Evolutionary conservation across 2,329 filamentous ascomycete species (phyloP), one percentile per base, ranked within the genome.

Genomic region (Passalora sequoiae): DNA sequence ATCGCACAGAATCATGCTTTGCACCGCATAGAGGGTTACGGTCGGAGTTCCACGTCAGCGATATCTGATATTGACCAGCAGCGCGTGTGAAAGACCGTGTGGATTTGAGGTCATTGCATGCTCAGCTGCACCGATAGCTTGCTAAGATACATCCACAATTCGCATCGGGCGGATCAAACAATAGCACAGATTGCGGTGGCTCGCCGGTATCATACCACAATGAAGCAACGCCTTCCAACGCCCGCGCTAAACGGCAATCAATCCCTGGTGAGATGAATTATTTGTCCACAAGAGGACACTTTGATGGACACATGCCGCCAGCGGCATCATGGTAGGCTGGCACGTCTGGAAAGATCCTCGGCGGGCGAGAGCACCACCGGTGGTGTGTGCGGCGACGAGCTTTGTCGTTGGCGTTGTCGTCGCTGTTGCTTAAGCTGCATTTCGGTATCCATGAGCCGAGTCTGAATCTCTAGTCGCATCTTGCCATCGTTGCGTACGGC

Each of bases 381-480:
- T 5, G 56, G 51, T n/a, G 48, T 46, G 10, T 27, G 24, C 24
- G 45, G 41, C n/a, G 38, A 38, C 52, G 51, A 33, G 44, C 40
- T 42, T 49, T 35, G 33, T 47, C 42, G n/a, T 19, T 22, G 24
- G 29, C 33, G 25, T 16, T 10, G 38, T 29, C 52, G 53, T 8
- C 58, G 43, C 49, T 70, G 66, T 40, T 64, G 59, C 42, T 67
- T 68, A 39, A 72, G 65, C 57, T 77, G 71, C 48, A 66, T 67
- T 54, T 77, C 74, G 2, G 71, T 68, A 42, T 76, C 73, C 71
- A 77, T 75, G 35, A 78, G 61, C 35, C 70, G 63, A 4, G 65
- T 66, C 52, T 77, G 74, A 9, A 77, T 68, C 72, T 73, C 77
- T 12, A 61, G 60, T 29, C 74, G 65, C 52, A 69, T 68, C 46